Base-by-base conservation (phyloP, 805 yeast genomes). In the Candida pini region DNA sequence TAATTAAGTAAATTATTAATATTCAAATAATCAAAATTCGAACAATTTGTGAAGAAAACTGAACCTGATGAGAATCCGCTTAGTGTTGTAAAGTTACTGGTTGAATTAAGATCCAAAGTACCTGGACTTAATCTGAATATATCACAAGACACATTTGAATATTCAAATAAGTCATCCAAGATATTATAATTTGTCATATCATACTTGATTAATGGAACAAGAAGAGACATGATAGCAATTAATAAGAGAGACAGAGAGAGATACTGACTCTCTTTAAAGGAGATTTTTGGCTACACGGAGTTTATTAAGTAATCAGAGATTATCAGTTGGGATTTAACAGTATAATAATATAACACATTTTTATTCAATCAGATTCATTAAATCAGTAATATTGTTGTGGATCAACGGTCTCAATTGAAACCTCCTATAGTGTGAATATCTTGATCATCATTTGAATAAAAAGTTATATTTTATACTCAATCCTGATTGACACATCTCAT, bases 381-480 rank as follows among this genome's bases (percentile, higher is more conserved):
- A 69, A 70, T 69, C 76, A 70, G 76, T 70, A 56, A 66, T 61
- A 62, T 59, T 50, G 47, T 51, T 54, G 25, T 41, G 40, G 41
- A 45, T 44, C 59, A 57, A 63, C 69, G 62, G 50, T 36, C 60
- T 52, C 43, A 37, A 34, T 39, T 33, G 41, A 43, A 43, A 49
- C 55, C 68, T 69, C 71, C 58, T 68, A 70, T 73, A 70, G 75
- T 71, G 75, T 73, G 79, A 73, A 73, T 73, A 71, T 51, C 45
- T 29, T 37, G 33, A 37, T 49, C 49, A 53, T 54, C 59, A 54
- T 47, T 43, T 41, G 14, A 14, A 20, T n/a, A n/a, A n/a, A n/a
- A n/a, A n/a, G n/a, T n/a, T n/a, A n/a, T n/a, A n/a, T n/a, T n/a
- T n/a, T n/a, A n/a, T n/a, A n/a, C n/a, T n/a, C n/a, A n/a, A n/a